Evolutionary conservation across 2,329 filamentous ascomycete species (phyloP).

Genomic region (Penicillium sp.): DNA sequence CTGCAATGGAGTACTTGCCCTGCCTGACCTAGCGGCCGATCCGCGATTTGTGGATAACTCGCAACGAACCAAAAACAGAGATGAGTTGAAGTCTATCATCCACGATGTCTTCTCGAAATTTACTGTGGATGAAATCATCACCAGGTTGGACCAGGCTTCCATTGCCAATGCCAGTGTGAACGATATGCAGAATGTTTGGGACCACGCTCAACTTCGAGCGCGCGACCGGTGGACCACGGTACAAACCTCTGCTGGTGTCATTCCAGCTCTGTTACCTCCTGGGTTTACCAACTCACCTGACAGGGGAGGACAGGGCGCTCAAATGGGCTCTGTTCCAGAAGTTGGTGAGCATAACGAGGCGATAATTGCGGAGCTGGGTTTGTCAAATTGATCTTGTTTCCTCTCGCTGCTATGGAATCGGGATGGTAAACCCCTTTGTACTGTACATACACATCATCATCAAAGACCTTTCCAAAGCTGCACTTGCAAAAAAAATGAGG

Average conservation of each 20-base stretch:
- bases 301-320: constrained; percentile 16
- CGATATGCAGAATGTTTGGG: constrained; percentile 57
- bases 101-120: constrained; percentile 42
- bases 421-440: no score
- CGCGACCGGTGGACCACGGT: constrained; percentile 55
- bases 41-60: constrained; percentile 52
- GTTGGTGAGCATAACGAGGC: constrained; percentile 54
- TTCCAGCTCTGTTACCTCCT: constrained; percentile 55
- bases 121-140: constrained; percentile 44
- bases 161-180: constrained; percentile 60
- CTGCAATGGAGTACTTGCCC: constrained; percentile 49
- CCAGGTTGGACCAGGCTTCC: constrained; percentile 48
- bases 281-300: constrained; percentile 39
- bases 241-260: constrained; percentile 47
- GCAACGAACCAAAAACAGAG: constrained; percentile 49
- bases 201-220: constrained; percentile 55
- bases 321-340: constrained; percentile 44
- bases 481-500: no score
- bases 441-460: no score
- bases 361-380: constrained; percentile 49
- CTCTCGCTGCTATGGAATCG: no score
- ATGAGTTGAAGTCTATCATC: constrained; percentile 50
- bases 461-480: no score
- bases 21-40: constrained; percentile 47
- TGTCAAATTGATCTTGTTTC: constrained; percentile 1